Conservation (phyloP, 352 stramenopile species). For the Pythium aquatile region DNA sequence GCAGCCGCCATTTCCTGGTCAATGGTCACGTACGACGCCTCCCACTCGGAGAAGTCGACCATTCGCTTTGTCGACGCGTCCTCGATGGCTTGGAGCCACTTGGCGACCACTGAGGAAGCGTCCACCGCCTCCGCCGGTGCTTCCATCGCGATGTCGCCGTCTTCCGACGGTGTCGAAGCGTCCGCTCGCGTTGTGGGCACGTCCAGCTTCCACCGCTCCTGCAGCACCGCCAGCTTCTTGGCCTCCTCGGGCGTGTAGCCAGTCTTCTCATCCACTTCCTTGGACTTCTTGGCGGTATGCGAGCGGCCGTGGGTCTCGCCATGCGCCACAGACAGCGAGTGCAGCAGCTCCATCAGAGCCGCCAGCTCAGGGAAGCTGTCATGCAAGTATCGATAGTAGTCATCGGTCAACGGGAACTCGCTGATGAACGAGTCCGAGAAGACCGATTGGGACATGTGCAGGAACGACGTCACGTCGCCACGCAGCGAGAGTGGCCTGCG, state of each 20-base stretch:
- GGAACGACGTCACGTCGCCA: conserved; percentile 64
- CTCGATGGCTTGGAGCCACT: conserved; percentile 38
- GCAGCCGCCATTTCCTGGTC: neutral
- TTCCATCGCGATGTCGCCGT: conserved; percentile 3
- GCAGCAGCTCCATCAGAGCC: conserved; percentile 62
- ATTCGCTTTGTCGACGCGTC: conserved; percentile 22
- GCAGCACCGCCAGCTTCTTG: conserved; percentile 31
- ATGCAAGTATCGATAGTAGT: conserved; percentile 68
- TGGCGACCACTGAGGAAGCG: conserved; percentile 19
- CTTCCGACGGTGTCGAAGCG: neutral
- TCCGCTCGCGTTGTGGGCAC: neutral
- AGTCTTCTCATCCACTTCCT: neutral
- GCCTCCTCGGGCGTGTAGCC: conserved; percentile 32
- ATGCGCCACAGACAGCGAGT: conserved; percentile 40
- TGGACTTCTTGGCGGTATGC: neutral
- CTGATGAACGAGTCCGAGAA: conserved; percentile 48
- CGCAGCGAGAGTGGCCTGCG: conserved; percentile 46
- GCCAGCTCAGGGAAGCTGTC: conserved; percentile 61
- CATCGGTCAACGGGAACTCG: conserved; percentile 57
- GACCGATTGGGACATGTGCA: conserved; percentile 52
- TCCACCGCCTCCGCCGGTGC: neutral
- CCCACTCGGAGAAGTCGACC: conserved; percentile 42
- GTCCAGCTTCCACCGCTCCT: conserved; percentile 28
- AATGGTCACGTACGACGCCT: neutral
- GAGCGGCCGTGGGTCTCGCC: neutral